Evolutionary conservation across 768 basidiomycete genomes (phyloP).

Genomic region (Clavulina sp.): DNA sequence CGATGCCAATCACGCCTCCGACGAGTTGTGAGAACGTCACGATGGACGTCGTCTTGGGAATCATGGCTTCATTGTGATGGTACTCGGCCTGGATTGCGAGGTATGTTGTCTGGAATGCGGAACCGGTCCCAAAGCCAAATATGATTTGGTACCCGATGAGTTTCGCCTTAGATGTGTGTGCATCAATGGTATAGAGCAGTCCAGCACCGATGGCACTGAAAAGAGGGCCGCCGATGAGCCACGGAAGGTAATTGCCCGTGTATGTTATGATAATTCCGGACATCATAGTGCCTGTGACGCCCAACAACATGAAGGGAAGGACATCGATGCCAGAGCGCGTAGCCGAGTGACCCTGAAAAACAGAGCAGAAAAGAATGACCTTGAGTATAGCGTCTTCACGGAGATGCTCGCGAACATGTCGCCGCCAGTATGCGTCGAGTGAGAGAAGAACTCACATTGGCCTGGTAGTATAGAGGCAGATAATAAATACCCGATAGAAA

Average conservation of each 20-base stretch:
- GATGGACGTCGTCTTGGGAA: constrained; percentile 3
- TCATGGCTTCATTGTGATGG: constrained; percentile 3
- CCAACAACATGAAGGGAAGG: neutral
- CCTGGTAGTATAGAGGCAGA: constrained; percentile 16
- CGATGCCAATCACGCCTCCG: constrained; percentile 5
- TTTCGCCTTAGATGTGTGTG: neutral
- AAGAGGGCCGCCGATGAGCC: neutral
- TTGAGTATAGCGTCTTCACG: no score
- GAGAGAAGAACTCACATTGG: neutral
- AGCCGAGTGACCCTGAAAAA: neutral
- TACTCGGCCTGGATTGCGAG: constrained; percentile 4
- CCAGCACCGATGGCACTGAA: constrained; percentile 12
- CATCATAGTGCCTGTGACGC: neutral
- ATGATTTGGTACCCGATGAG: constrained; percentile 8
- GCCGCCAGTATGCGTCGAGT: neutral
- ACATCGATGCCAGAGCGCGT: neutral
- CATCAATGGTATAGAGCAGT: constrained; percentile 9
- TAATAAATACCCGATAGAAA: constrained; percentile 18
- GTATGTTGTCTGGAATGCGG: constrained; percentile 14
- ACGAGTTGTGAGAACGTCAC: constrained; percentile 5
- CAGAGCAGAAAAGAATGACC: neutral
- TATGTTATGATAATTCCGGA: neutral
- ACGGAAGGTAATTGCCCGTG: neutral
- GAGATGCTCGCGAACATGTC: no score
- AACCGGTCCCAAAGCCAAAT: constrained; percentile 14